Evolutionary conservation across 2,329 filamentous ascomycete genomes (phyloP).

Genomic region (Taxawa tesnikishii): DNA sequence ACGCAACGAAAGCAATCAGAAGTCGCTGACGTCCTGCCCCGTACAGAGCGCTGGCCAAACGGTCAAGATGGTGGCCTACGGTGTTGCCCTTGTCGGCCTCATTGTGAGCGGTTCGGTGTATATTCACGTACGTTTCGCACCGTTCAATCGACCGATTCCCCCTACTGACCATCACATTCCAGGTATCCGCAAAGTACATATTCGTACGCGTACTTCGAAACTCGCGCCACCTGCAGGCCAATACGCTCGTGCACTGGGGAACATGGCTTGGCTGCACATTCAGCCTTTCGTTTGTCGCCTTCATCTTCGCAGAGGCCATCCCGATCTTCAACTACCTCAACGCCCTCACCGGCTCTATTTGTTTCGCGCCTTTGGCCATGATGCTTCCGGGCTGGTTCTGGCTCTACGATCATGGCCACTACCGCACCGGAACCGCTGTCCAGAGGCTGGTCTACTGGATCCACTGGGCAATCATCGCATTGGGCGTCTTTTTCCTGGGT

Average conservation of each 20-base stretch:
- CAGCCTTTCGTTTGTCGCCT: constrained; percentile 30
- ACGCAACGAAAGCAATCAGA: too few relatives aligned
- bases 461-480: constrained; percentile 29
- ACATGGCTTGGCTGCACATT: constrained; percentile 38
- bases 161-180: not conserved
- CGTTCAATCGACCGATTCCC: not conserved
- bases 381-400: constrained; percentile 37
- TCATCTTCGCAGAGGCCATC: constrained; percentile 40
- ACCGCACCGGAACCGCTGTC: constrained; percentile 22
- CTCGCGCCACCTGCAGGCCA: constrained; percentile 38
- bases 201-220: constrained; percentile 44
- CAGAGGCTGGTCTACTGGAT: constrained; percentile 27
- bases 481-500: constrained; percentile 36
- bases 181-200: constrained; percentile 40
- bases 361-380: constrained; percentile 39
- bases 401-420: constrained; percentile 35
- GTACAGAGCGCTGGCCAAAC: constrained; percentile 39
- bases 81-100: constrained; percentile 44
- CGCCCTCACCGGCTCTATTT: constrained; percentile 35
- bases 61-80: constrained; percentile 51
- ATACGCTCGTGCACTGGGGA: constrained; percentile 38
- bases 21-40: not conserved
- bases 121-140: constrained; percentile 21
- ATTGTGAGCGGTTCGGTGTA: constrained; percentile 37
- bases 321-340: constrained; percentile 44